Conservation (phyloP, 768 basidiomycete species). For the Phaeotremella skinneri region DNA sequence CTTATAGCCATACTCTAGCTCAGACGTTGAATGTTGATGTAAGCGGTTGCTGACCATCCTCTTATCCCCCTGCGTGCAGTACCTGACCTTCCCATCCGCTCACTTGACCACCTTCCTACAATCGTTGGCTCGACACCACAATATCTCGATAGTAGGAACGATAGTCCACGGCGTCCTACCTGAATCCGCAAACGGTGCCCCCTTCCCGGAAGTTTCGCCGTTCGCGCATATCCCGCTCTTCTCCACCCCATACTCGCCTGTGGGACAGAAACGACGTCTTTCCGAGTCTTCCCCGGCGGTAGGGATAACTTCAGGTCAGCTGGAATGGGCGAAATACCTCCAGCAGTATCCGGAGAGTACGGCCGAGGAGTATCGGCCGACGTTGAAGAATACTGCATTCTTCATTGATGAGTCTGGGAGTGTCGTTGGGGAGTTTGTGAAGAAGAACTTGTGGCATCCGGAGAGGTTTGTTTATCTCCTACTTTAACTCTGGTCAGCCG, state of each 20-base stretch:
- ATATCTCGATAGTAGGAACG: conserved; percentile 29
- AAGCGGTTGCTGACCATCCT: background rate
- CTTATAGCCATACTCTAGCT: background rate
- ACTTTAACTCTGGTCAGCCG: no score
- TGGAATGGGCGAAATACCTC: conserved; percentile 31
- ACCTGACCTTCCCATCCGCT: conserved; percentile 19
- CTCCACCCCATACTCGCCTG: background rate
- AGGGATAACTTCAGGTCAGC: conserved; percentile 71
- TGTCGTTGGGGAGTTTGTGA: conserved; percentile 23
- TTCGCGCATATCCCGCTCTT: conserved; percentile 17
- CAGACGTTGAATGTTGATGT: background rate
- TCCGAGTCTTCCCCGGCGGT: conserved; percentile 60
- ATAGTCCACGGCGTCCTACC: conserved; percentile 18
- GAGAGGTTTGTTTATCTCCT: conserved; percentile 28
- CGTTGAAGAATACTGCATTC: conserved; percentile 26
- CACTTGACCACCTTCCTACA: conserved; percentile 13
- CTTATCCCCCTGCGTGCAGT: conserved; percentile 2
- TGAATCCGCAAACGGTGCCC: background rate
- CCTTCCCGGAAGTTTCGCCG: conserved; percentile 9
- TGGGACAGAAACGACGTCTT: background rate
- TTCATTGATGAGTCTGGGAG: conserved; percentile 30
- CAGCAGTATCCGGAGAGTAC: conserved; percentile 9
- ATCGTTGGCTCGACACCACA: conserved; percentile 12
- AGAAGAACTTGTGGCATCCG: conserved; percentile 33
- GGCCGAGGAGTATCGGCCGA: background rate